Percentiles rank a stretch among this genome's conserved stretches.
Conservation (phyloP, 2,329 filamentous ascomycete species). For the Trichoderma sp. region DNA sequence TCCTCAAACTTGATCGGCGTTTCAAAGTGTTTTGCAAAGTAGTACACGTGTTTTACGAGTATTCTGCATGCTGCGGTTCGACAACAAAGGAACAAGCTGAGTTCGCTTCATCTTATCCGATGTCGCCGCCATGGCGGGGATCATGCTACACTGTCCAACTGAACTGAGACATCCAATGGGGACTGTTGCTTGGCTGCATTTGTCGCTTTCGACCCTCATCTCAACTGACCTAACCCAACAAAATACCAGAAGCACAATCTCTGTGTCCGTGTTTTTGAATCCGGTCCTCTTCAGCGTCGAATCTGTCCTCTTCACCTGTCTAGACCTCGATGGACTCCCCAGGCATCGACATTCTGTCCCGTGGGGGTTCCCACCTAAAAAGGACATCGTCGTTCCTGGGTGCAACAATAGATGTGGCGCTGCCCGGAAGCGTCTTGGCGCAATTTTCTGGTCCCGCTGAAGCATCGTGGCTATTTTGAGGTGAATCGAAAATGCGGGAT, state of each 20-base stretch:
- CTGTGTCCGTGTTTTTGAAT: conserved; percentile 1
- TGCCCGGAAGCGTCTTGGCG: conserved; percentile 19
- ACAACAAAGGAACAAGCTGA: not conserved
- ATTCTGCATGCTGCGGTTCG: not conserved
- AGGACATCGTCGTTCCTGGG: conserved; percentile 9
- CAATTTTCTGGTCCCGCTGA: conserved; percentile 5
- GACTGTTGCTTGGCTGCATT: not conserved
- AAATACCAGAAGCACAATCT: not conserved
- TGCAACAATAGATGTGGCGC: conserved; percentile 22
- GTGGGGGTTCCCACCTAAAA: conserved; percentile 7
- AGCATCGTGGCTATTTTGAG: conserved; percentile 10
- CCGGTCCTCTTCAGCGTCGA: not conserved
- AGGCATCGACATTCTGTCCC: conserved; percentile 15
- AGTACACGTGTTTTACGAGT: not conserved
- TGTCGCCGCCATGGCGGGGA: not conserved
- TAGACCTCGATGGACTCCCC: conserved; percentile 8
- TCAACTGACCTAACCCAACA: not conserved
- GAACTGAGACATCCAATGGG: not conserved
- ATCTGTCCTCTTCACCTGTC: not conserved
- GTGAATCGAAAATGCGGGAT: conserved; percentile 5
- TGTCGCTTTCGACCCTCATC: not conserved
- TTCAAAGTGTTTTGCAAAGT: not conserved
- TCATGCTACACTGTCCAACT: not conserved
- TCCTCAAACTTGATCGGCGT: not conserved
- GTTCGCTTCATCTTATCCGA: not conserved